Evolutionary conservation across 2,329 filamentous ascomycete species (phyloP).

Genomic region (Fusarium sp.): DNA sequence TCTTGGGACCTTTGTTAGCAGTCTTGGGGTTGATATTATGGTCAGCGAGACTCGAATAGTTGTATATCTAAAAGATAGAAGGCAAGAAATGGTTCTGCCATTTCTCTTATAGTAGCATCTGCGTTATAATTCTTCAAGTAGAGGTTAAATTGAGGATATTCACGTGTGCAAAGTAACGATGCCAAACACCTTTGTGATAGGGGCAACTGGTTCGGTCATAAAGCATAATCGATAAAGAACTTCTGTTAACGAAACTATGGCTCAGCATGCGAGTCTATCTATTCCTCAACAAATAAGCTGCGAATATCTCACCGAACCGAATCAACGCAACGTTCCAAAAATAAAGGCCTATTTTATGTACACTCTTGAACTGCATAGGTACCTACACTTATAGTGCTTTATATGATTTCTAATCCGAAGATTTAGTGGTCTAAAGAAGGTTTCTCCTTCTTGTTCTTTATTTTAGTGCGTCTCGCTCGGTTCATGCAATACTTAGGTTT

Average conservation of each 20-base stretch:
- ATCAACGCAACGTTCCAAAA: fast-evolving
- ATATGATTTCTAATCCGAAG: fast-evolving
- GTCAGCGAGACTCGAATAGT: neutral
- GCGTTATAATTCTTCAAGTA: fast-evolving
- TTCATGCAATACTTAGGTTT: fast-evolving
- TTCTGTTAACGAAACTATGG: fast-evolving
- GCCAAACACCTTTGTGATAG: too few species aligned
- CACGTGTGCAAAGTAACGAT: neutral
- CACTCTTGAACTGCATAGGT: fast-evolving
- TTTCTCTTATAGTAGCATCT: neutral
- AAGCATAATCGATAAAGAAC: neutral
- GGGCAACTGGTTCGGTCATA: fast-evolving
- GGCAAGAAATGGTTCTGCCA: neutral
- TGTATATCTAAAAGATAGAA: neutral
- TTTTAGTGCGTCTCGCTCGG: neutral
- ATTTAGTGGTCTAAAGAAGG: fast-evolving
- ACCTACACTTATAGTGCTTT: fast-evolving
- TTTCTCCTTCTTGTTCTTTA: fast-evolving
- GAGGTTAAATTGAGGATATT: neutral
- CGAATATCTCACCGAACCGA: fast-evolving
- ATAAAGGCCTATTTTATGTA: neutral
- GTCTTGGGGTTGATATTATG: neutral
- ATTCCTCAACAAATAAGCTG: fast-evolving
- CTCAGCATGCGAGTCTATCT: neutral
- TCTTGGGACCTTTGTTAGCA: too few species aligned